A percentile compares a stretch with the other conserved stretches of the same genome.
phyloP scores from a whole-genome alignment of 2,329 filamentous ascomycete genomes.

The Beauveria caledonica region DNA sequence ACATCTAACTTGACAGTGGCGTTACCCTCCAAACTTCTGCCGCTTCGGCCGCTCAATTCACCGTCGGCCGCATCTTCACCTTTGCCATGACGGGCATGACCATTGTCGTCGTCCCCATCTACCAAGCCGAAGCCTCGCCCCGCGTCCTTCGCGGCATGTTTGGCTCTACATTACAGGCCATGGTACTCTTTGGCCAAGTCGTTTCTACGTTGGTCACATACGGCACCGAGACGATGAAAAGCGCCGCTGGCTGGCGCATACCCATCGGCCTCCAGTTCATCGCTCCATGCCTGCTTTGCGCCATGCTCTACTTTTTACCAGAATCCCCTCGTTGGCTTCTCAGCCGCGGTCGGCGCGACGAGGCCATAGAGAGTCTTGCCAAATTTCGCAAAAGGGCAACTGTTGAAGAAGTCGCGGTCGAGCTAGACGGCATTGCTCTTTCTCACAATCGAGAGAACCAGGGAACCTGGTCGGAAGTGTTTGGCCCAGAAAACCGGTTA shows the following conservation, averaged over 20 bases:
- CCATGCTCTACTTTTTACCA: slow-evolving; percentile 28
- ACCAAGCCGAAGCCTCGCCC: slow-evolving; percentile 21
- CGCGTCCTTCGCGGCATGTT: slow-evolving; percentile 21
- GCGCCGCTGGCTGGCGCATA: slow-evolving; percentile 30
- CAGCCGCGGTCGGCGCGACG: slow-evolving; percentile 27
- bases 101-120: slow-evolving; percentile 25
- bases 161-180: slow-evolving; percentile 21
- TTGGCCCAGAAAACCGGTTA: slow-evolving; percentile 15
- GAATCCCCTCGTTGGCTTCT: slow-evolving; percentile 40
- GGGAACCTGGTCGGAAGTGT: slow-evolving; percentile 19
- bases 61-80: slow-evolving; percentile 21
- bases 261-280: slow-evolving; percentile 37
- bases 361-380: slow-evolving; percentile 25
- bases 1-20: slow-evolving; percentile 15
- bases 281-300: slow-evolving; percentile 29
- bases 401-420: slow-evolving; percentile 19
- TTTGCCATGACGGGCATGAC: slow-evolving; percentile 25
- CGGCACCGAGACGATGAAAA: slow-evolving; percentile 19
- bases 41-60: slow-evolving; percentile 22
- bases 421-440: slow-evolving; percentile 17
- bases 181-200: slow-evolving; percentile 20
- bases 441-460: slow-evolving; percentile 16
- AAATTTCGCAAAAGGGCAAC: slow-evolving; percentile 23
- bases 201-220: slow-evolving; percentile 20
- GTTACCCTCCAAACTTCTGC: slow-evolving; percentile 23